Evolutionary conservation across 768 basidiomycete genomes (phyloP).

Genomic region (Heimioporus sp.): DNA sequence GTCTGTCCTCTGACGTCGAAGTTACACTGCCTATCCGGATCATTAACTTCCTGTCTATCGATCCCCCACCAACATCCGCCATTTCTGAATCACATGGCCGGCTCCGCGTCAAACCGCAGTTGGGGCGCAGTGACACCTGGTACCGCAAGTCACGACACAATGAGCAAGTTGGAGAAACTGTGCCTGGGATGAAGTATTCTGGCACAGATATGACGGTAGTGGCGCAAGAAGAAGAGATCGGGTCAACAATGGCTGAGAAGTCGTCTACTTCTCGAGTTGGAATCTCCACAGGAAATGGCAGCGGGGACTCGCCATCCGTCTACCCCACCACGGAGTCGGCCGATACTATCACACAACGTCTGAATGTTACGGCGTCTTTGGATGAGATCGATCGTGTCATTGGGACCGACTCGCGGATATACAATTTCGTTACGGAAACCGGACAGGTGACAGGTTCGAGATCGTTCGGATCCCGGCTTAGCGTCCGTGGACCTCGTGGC

Average conservation of each 20-base stretch:
- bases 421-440: conserved; percentile 24
- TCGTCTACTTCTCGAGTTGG: conserved; percentile 8
- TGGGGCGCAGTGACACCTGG: conserved; percentile 26
- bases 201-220: conserved; percentile 25
- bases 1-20: conserved; percentile 59
- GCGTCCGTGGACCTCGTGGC: conserved; percentile 20
- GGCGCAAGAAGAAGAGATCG: conserved; percentile 18
- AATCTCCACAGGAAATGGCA: conserved; percentile 5
- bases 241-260: background rate
- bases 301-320: conserved; percentile 20
- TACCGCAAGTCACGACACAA: conserved; percentile 28
- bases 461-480: conserved; percentile 14
- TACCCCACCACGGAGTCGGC: conserved; percentile 28
- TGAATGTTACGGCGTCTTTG: conserved; percentile 16
- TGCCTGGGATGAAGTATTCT: conserved; percentile 34
- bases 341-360: conserved; percentile 18
- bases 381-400: conserved; percentile 29
- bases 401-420: conserved; percentile 20
- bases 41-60: conserved; percentile 83
- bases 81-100: conserved; percentile 19
- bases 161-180: conserved; percentile 19
- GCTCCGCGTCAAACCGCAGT: conserved; percentile 23
- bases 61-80: conserved; percentile 59
- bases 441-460: conserved; percentile 12
- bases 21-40: conserved; percentile 74